Evolutionary conservation across 257 asterid genomes (phyloP), one percentile per base, ranked within the genome.

Genomic region (Cruciata laevipes): DNA sequence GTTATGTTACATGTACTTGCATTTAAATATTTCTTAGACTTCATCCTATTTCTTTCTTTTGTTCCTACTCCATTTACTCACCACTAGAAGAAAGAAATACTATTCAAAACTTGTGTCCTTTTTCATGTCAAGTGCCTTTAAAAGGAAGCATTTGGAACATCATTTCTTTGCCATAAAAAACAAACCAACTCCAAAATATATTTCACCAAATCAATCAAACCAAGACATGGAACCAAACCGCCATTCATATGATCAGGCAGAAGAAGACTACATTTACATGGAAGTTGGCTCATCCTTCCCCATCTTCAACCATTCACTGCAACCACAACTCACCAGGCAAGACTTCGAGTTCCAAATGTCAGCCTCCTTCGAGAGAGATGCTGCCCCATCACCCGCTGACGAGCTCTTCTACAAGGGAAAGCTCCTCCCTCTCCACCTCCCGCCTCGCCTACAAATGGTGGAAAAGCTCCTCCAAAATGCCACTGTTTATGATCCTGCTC

Each of bases 351-450:
- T 91, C 85, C 97, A 89, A 61, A 90, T 86, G 78, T 83, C 96
- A 1, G 77, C 76, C 81, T 83, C 87, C 23, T 83, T 84, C 30
- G 86, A 82, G 33, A 78, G 73, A 40, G 91, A 76, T 68, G 71
- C 88, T 67, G 76, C 91, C 2, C 84, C 90, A 13, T 84, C 95
- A 4, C 89, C 96, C 0, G 98, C 98, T 0, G 98, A 91, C 67
- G 91, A 91, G 61, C 90, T 91, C 74, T 91, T 91, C 85, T 85
- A 84, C 84, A 91, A 85, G 81, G 98, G 98, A 0, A 87, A 87
- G 49, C 96, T 91, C 77, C 98, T 91, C 58, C 98, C 98, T 20
- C 98, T 91, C 70, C 98, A 86, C 71, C 92, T 86, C 77, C 97
- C 91, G 1, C 93, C 95, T 12, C 86, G 97, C 35, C 77, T 86